These are phyloP conservation scores for Diaporthe amygdali DNA, from an alignment of 2,329 filamentous ascomycete genomes.

Conservation along the genomic window DNA sequence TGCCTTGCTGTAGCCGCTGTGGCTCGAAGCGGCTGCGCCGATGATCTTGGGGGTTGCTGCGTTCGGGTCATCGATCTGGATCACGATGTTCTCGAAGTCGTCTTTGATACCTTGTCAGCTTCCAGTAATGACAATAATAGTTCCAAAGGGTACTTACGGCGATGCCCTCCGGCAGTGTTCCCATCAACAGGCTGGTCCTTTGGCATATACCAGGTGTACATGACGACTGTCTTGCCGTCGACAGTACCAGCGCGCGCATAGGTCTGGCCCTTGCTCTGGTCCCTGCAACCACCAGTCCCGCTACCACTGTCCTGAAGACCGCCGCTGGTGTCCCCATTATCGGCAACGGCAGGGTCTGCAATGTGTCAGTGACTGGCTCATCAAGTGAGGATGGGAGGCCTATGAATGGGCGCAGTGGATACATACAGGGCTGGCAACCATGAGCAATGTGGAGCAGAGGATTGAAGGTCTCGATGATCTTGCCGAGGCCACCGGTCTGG, in stretches of 20 bases:
- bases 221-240: conserved; percentile 38
- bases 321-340: conserved; percentile 30
- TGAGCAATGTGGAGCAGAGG: conserved; percentile 32
- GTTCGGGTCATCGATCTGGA: conserved; percentile 36
- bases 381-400: too few relatives aligned
- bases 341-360: not conserved
- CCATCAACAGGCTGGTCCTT: conserved; percentile 44
- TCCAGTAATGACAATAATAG: too few relatives aligned
- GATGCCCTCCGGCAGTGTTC: conserved; percentile 36
- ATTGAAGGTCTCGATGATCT: conserved; percentile 26
- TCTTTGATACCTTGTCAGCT: conserved; percentile 19
- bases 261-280: conserved; percentile 38
- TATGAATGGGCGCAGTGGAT: not conserved
- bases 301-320: conserved; percentile 38
- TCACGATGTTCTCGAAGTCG: conserved; percentile 42
- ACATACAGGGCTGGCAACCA: conserved; percentile 31
- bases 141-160: conserved; percentile 25
- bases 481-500: conserved; percentile 23
- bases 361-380: not conserved
- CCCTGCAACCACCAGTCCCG: conserved; percentile 35
- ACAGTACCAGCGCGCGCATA: conserved; percentile 37
- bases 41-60: conserved; percentile 32
- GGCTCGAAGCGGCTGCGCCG: conserved; percentile 40
- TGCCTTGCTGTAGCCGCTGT: conserved; percentile 38
- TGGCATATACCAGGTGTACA: conserved; percentile 50